These are phyloP conservation scores for Echium plantagineum DNA, from an alignment of 257 asterid species.

Conservation along the genomic window DNA sequence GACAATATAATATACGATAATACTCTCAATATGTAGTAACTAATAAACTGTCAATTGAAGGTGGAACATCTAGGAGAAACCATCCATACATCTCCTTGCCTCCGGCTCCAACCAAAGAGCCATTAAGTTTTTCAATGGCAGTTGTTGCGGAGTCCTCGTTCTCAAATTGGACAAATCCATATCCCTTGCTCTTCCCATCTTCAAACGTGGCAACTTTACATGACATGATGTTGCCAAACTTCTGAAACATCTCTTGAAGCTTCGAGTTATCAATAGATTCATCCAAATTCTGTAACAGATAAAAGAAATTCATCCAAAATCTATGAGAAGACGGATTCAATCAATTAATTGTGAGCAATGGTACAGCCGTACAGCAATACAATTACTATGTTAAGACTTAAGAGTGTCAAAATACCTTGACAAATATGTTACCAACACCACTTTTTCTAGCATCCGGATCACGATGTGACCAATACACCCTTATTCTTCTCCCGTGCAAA, in stretches of 20 bases:
- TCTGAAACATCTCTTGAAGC: slow-evolving; percentile 28
- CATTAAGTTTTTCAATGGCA: slow-evolving; percentile 42
- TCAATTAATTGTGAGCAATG: not conserved
- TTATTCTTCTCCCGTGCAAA: slow-evolving; percentile 39
- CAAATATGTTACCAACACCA: slow-evolving; percentile 41
- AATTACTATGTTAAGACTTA: not conserved
- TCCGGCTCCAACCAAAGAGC: slow-evolving; percentile 19
- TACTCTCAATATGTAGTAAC: not conserved
- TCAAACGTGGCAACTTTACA: slow-evolving; percentile 28
- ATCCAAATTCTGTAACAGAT: slow-evolving; percentile 23
- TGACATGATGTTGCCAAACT: slow-evolving; percentile 29
- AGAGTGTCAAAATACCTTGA: slow-evolving; percentile 37
- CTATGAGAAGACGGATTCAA: too few relatives aligned
- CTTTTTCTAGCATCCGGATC: slow-evolving; percentile 38
- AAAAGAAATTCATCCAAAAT: not conserved
- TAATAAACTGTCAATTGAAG: not conserved
- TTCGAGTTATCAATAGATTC: slow-evolving; percentile 22
- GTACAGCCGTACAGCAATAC: too few relatives aligned
- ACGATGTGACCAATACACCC: slow-evolving; percentile 41
- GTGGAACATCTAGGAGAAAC: slow-evolving; percentile 7
- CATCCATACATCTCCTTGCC: slow-evolving; percentile 29
- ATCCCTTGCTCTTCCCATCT: slow-evolving; percentile 48
- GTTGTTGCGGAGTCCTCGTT: slow-evolving; percentile 32
- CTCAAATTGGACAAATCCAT: slow-evolving; percentile 50
- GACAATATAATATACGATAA: not conserved